phyloP scores from a whole-genome alignment of 2,329 filamentous ascomycete genomes.

The Laburnicola sp. region DNA sequence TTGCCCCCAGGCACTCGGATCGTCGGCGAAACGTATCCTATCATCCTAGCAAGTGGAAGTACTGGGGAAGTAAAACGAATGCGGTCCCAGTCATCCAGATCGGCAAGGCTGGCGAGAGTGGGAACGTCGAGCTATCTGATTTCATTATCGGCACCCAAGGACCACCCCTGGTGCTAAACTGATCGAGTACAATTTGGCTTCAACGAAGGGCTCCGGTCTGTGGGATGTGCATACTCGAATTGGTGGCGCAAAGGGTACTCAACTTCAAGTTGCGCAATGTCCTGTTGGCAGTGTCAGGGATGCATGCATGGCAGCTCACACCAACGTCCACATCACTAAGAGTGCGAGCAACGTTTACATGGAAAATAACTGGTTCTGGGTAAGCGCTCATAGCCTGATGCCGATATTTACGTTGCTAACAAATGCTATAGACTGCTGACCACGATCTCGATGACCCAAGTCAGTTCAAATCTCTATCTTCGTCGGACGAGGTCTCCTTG shows the following conservation, averaged over 20 bases:
- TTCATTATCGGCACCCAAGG: slow-evolving; percentile 73
- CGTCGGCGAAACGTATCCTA: slow-evolving; percentile 81
- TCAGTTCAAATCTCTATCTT: slow-evolving; percentile 78
- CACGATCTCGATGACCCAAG: slow-evolving; percentile 82
- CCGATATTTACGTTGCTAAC: too few relatives aligned
- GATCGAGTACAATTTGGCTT: slow-evolving; percentile 71
- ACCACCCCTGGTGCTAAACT: slow-evolving; percentile 68
- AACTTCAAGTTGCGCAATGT: slow-evolving; percentile 77
- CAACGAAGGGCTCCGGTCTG: slow-evolving; percentile 60
- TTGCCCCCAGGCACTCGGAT: slow-evolving; percentile 73
- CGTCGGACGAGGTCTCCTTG: slow-evolving; percentile 79
- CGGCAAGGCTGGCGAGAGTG: slow-evolving; percentile 65
- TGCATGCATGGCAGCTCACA: slow-evolving; percentile 72
- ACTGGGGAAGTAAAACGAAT: slow-evolving; percentile 52
- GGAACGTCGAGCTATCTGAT: slow-evolving; percentile 71
- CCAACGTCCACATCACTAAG: slow-evolving; percentile 54
- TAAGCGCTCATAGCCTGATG: too few relatives aligned
- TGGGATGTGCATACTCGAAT: slow-evolving; percentile 91
- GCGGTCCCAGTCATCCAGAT: slow-evolving; percentile 70
- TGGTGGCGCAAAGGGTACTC: slow-evolving; percentile 76
- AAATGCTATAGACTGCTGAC: slow-evolving; percentile 81
- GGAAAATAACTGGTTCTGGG: slow-evolving; percentile 90
- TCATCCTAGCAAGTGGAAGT: slow-evolving; percentile 77
- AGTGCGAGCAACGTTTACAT: slow-evolving; percentile 68
- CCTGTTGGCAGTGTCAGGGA: slow-evolving; percentile 65